Conservation (phyloP, 78 protist genomes). For the Dictyostelium citrinum region DNA sequence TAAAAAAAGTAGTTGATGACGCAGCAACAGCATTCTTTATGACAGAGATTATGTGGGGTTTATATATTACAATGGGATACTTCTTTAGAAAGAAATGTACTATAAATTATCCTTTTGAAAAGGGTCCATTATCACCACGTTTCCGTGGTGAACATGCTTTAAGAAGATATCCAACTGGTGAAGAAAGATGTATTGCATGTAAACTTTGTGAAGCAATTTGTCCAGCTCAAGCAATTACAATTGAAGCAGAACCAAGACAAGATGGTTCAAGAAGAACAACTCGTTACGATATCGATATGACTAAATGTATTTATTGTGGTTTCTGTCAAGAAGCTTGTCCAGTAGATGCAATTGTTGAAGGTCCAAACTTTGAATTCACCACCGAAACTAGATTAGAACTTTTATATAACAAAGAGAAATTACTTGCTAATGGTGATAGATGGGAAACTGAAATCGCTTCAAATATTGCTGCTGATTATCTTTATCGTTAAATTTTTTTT, state of each 20-base stretch:
- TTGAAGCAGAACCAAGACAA: slow-evolving; percentile 93
- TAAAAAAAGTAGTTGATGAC: slow-evolving; percentile 62
- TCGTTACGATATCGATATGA: slow-evolving; percentile 92
- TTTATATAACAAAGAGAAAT: slow-evolving; percentile 94
- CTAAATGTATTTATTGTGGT: slow-evolving; percentile 96
- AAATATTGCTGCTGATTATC: slow-evolving; percentile 83
- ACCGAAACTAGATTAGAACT: slow-evolving; percentile 93
- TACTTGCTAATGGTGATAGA: slow-evolving; percentile 91
- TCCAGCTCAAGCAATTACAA: slow-evolving; percentile 97
- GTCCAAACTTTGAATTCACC: slow-evolving; percentile 95
- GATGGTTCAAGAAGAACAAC: slow-evolving; percentile 95
- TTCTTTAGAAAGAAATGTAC: slow-evolving; percentile 84
- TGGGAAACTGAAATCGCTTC: slow-evolving; percentile 95
- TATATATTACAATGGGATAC: slow-evolving; percentile 78
- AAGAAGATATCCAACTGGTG: slow-evolving; percentile 90
- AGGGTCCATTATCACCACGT: slow-evolving; percentile 91
- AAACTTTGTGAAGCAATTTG: slow-evolving; percentile 95
- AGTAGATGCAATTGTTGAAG: slow-evolving; percentile 96
- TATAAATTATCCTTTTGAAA: slow-evolving; percentile 93
- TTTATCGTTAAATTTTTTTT: slow-evolving; percentile 90
- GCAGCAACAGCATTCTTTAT: slow-evolving; percentile 76
- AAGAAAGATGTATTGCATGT: slow-evolving; percentile 94
- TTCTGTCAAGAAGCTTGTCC: slow-evolving; percentile 94
- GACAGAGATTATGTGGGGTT: slow-evolving; percentile 72
- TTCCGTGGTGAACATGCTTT: slow-evolving; percentile 97